These are phyloP conservation scores for Capillidium heterosporum DNA, from an alignment of 371 early-diverging fungal genomes.

Conservation along the genomic window DNA sequence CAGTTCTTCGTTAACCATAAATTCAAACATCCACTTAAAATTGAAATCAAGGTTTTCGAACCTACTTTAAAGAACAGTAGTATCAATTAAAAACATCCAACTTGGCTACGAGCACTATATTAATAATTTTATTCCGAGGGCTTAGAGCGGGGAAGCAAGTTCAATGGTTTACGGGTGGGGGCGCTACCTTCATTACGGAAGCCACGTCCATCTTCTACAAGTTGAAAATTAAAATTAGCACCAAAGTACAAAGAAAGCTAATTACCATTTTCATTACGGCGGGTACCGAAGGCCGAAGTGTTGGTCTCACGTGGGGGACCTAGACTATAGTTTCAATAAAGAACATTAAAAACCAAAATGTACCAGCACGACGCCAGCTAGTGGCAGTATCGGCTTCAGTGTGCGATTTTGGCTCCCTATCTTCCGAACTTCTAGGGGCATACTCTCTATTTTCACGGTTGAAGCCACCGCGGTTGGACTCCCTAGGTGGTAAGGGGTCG, in stretches of 20 bases:
- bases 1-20: no score
- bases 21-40: no score
- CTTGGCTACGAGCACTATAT: no score
- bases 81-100: no score
- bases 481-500: slow-evolving; percentile 1
- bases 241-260: not conserved
- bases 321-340: not conserved
- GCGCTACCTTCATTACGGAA: not conserved
- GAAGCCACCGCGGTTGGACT: slow-evolving; percentile 8
- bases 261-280: not conserved
- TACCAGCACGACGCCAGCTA: slow-evolving; percentile 22
- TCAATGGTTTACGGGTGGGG: not conserved
- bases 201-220: not conserved
- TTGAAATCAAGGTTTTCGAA: no score
- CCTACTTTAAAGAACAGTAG: no score
- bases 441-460: slow-evolving; percentile 15
- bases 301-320: not conserved
- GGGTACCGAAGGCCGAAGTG: not conserved
- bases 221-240: not conserved
- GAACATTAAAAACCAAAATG: not conserved
- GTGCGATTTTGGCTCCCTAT: slow-evolving; percentile 17
- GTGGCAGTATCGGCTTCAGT: slow-evolving; percentile 20
- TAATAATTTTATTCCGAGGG: slow-evolving; percentile 1
- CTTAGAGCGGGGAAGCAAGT: not conserved
- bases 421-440: slow-evolving; percentile 10